Percentiles rank a stretch among this genome's conserved stretches.
These are phyloP conservation scores for Diatrype stigma DNA, from an alignment of 2,329 filamentous ascomycete species.

Conservation along the genomic window DNA sequence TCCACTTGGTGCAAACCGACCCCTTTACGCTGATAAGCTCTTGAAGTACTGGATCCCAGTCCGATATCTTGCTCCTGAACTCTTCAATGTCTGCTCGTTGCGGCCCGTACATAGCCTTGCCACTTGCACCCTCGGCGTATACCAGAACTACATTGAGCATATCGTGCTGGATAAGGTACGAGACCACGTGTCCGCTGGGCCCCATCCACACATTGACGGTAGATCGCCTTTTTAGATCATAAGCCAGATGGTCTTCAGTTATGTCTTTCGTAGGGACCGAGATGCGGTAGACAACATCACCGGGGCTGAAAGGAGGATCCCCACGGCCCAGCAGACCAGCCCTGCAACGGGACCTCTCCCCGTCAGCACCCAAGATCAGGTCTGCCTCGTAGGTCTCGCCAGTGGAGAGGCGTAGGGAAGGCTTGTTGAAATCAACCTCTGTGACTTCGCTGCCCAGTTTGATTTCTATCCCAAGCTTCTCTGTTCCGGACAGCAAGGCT, in stretches of 20 bases:
- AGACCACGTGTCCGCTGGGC: conserved; percentile 2
- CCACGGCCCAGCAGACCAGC: neutral
- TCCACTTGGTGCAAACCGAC: conserved; percentile 5
- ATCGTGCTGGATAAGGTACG: conserved; percentile 3
- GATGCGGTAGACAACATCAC: conserved; percentile 2
- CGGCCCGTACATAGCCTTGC: conserved; percentile 3
- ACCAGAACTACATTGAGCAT: conserved; percentile 6
- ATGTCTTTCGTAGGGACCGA: neutral
- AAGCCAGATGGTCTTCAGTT: neutral
- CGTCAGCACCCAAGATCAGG: conserved; percentile 3
- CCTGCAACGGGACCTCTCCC: conserved; percentile 2
- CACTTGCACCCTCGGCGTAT: neutral
- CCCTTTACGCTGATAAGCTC: conserved; percentile 1
- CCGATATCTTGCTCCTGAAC: neutral
- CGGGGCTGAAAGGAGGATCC: conserved; percentile 3
- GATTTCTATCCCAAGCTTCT: conserved; percentile 1
- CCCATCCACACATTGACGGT: conserved; percentile 6
- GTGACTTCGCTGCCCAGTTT: conserved; percentile 3
- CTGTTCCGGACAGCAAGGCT: neutral
- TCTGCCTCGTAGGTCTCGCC: conserved; percentile 3
- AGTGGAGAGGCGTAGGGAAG: conserved; percentile 1
- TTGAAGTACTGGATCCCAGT: conserved; percentile 5
- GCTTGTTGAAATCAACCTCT: conserved; percentile 1
- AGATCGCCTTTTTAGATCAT: neutral
- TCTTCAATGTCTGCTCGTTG: neutral